These are phyloP conservation scores for Omphalotus guepiniiformis DNA, from an alignment of 768 basidiomycete species.

Conservation along the genomic window DNA sequence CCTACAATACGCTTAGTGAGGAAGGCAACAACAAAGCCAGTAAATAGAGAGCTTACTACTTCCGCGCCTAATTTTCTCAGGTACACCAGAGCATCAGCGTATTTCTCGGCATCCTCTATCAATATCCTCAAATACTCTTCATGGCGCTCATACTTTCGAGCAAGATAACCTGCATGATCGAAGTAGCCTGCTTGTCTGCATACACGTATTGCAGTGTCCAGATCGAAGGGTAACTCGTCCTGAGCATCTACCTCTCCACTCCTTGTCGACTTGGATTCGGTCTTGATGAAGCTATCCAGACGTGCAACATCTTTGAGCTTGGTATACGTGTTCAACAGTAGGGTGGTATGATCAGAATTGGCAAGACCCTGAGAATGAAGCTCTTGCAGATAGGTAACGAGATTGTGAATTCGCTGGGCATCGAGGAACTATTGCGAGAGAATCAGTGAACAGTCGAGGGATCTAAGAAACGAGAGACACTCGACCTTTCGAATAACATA, in stretches of 20 bases:
- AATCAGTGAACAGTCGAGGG: background rate
- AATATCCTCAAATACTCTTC: slow-evolving; percentile 93
- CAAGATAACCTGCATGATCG: slow-evolving; percentile 90
- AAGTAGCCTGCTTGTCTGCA: slow-evolving; percentile 97
- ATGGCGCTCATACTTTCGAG: slow-evolving; percentile 85
- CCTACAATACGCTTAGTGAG: slow-evolving; percentile 38
- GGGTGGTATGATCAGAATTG: slow-evolving; percentile 94
- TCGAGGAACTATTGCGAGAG: slow-evolving; percentile 75
- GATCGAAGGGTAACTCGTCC: slow-evolving; percentile 87
- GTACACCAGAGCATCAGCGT: slow-evolving; percentile 76
- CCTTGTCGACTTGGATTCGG: slow-evolving; percentile 51
- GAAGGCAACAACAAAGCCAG: background rate
- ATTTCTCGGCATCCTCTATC: slow-evolving; percentile 88
- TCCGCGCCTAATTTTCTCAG: slow-evolving; percentile 74
- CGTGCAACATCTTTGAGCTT: slow-evolving; percentile 90
- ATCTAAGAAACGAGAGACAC: background rate
- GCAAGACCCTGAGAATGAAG: slow-evolving; percentile 86
- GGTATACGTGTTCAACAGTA: slow-evolving; percentile 95
- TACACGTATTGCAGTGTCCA: slow-evolving; percentile 95
- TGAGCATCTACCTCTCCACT: slow-evolving; percentile 34
- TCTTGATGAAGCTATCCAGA: slow-evolving; percentile 89
- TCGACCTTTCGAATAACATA: slow-evolving; percentile 96
- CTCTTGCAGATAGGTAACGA: slow-evolving; percentile 95
- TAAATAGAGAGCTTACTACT: slow-evolving; percentile 49
- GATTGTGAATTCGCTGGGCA: slow-evolving; percentile 91